Conservation (phyloP, 345 rosid species). For the Lepidium sativum region DNA sequence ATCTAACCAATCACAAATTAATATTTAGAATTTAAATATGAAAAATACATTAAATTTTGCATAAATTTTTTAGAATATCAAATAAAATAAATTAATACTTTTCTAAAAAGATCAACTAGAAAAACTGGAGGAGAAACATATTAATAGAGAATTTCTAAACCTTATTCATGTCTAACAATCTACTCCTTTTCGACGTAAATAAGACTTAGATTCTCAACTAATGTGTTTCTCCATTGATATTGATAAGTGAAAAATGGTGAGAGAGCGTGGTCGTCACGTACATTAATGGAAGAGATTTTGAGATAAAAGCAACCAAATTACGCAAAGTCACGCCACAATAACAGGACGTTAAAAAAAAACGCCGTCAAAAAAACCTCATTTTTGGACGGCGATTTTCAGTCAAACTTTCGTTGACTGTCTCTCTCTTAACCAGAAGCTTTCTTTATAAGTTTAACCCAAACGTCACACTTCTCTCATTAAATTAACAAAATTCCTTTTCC, state of each 20-base stretch:
- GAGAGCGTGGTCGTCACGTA: slow-evolving; percentile 12
- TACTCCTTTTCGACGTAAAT: too few species aligned
- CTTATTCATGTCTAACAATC: too few species aligned
- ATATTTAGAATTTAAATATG: too few species aligned
- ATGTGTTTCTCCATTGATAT: background rate
- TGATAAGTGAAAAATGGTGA: too few species aligned
- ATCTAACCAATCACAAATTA: too few species aligned
- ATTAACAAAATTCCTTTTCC: background rate
- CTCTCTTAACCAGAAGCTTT: background rate
- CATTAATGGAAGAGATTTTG: slow-evolving; percentile 17
- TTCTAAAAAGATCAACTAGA: too few species aligned
- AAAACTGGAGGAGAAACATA: too few species aligned
- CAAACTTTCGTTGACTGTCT: slow-evolving; percentile 26
- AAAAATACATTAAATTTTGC: too few species aligned
- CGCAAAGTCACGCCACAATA: slow-evolving; percentile 30
- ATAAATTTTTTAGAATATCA: too few species aligned
- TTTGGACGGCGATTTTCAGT: slow-evolving; percentile 32
- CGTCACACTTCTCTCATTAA: background rate
- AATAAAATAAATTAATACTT: too few species aligned
- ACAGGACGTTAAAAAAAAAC: slow-evolving; percentile 27
- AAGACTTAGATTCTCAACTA: background rate
- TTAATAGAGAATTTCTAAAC: too few species aligned
- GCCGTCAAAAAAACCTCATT: slow-evolving; percentile 30
- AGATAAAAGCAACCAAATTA: background rate
- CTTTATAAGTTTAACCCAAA: slow-evolving; percentile 11